phyloP scores from a whole-genome alignment of 2,329 filamentous ascomycete species.

The Neocucurbitaria cava region DNA sequence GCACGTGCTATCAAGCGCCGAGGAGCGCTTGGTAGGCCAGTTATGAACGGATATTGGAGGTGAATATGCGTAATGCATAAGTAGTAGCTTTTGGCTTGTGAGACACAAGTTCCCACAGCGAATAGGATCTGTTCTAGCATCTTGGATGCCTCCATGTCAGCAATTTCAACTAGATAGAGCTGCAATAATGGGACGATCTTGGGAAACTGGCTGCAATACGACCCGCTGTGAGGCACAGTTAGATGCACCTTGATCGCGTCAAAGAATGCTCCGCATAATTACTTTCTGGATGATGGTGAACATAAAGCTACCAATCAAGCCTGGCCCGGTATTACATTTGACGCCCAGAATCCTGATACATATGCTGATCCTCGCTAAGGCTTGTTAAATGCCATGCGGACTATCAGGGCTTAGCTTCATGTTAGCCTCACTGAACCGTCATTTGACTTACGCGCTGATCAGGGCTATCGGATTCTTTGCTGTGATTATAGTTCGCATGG shows the following conservation, averaged over 20 bases:
- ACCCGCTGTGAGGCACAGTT: conserved; percentile 6
- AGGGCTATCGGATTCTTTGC: neutral
- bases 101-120: neutral
- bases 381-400: neutral
- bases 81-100: neutral
- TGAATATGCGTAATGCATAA: neutral
- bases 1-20: neutral
- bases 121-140: neutral
- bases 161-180: neutral
- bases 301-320: neutral
- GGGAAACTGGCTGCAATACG: neutral
- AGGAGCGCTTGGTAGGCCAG: neutral
- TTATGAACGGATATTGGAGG: neutral
- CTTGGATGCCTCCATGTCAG: neutral
- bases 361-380: neutral
- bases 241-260: neutral
- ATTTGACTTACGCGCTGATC: neutral
- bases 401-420: neutral
- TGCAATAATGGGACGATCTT: neutral
- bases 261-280: neutral
- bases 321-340: no score
- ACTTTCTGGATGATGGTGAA: neutral
- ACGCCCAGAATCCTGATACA: neutral
- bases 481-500: neutral
- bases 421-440: neutral